Percentiles rank a stretch among this genome's conserved stretches.
Evolutionary conservation across 2,329 filamentous ascomycete species (phyloP).

Genomic region (Knoxdaviesia proteae): DNA sequence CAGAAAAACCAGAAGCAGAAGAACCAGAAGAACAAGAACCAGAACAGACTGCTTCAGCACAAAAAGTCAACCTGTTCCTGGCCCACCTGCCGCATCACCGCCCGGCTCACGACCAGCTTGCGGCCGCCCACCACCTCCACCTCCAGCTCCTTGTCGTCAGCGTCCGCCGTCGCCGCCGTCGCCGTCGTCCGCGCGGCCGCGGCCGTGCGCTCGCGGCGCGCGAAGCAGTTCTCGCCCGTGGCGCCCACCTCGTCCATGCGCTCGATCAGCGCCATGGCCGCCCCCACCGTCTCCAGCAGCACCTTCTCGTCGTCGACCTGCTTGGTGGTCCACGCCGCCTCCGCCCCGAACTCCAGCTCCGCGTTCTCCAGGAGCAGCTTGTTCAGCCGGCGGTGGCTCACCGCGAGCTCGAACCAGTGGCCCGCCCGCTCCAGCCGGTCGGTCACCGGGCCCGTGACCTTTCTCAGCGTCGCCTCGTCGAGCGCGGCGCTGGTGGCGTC

Average conservation of each 20-base stretch:
- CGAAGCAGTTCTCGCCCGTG: slow-evolving; percentile 9
- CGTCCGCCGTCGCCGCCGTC: no score
- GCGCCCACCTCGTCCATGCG: slow-evolving; percentile 13
- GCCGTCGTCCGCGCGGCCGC: no score
- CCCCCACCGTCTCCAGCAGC: slow-evolving; percentile 10
- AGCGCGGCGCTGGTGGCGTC: neutral
- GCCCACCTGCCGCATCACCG: no score
- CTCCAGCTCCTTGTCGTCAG: no score
- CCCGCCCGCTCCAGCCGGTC: neutral
- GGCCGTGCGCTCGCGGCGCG: no score
- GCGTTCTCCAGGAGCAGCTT: slow-evolving; percentile 9
- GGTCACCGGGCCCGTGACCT: neutral
- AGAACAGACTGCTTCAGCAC: no score
- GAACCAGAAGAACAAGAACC: no score
- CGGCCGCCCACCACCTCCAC: no score
- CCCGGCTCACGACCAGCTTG: no score
- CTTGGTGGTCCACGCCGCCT: slow-evolving; percentile 8
- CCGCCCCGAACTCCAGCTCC: slow-evolving; percentile 9
- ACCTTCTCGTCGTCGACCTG: slow-evolving; percentile 7
- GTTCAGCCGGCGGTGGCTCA: slow-evolving; percentile 7
- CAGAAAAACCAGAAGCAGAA: no score
- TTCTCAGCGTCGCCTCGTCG: no score
- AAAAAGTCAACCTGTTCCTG: no score
- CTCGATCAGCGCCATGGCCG: slow-evolving; percentile 11
- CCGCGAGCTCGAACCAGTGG: neutral